These are phyloP conservation scores for Sphagnum tenellum DNA, from an alignment of 225 moss, liverwort and hornwort genomes.

Conservation along the genomic window DNA sequence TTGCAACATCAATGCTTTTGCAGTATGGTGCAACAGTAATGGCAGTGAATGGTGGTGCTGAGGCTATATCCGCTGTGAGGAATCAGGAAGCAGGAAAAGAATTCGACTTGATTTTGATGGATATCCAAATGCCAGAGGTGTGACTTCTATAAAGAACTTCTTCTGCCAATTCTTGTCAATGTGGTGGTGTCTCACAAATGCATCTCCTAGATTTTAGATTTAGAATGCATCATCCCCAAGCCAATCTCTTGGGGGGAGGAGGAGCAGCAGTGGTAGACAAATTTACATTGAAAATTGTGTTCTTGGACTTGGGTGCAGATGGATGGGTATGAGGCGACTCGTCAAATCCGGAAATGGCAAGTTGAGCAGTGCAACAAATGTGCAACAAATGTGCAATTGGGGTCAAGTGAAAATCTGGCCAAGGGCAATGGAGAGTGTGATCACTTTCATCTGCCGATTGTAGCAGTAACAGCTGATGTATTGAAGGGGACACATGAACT, in stretches of 20 bases:
- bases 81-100: constrained; percentile 34
- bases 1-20: constrained; percentile 62
- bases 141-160: not conserved
- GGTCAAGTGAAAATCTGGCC: too few relatives aligned
- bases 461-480: constrained; percentile 78
- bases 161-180: not conserved
- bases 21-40: constrained; percentile 73
- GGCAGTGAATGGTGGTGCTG: constrained; percentile 48
- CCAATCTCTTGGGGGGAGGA: too few relatives aligned
- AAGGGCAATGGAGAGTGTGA: constrained; percentile 24
- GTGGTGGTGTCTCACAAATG: not conserved
- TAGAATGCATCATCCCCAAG: not conserved
- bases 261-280: too few relatives aligned
- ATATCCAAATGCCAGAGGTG: constrained; percentile 96
- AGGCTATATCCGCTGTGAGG: constrained; percentile 49
- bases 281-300: too few relatives aligned
- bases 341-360: constrained; percentile 76
- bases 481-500: constrained; percentile 60
- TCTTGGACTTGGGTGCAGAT: constrained; percentile 24
- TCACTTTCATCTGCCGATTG: constrained; percentile 63
- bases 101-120: constrained; percentile 79
- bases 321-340: constrained; percentile 87
- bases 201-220: not conserved
- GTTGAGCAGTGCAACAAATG: constrained; percentile 38
- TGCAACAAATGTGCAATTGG: not conserved